Evolutionary conservation across 768 basidiomycete species (phyloP).

Genomic region (Russula lepida): DNA sequence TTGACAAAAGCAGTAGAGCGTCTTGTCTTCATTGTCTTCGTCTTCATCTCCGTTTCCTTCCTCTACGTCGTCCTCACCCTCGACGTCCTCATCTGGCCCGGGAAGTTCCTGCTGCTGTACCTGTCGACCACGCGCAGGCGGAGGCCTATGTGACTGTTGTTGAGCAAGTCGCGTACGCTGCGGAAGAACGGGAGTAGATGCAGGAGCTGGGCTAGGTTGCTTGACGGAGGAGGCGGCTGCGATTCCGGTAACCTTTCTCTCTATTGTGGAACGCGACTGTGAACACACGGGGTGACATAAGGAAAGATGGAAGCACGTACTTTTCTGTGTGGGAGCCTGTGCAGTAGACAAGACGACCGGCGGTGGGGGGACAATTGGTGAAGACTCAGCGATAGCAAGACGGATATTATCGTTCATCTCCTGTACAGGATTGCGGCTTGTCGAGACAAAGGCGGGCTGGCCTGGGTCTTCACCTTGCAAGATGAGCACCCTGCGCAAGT

Average conservation of each 20-base stretch:
- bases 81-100: constrained; percentile 28
- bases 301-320: not conserved
- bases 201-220: constrained; percentile 31
- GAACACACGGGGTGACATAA: not conserved
- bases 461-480: constrained; percentile 38
- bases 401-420: constrained; percentile 27
- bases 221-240: constrained; percentile 27
- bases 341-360: constrained; percentile 6
- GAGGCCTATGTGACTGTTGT: constrained; percentile 22
- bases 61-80: constrained; percentile 31
- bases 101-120: constrained; percentile 4
- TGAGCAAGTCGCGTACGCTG: constrained; percentile 27
- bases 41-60: constrained; percentile 37
- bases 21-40: constrained; percentile 50
- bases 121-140: constrained; percentile 15
- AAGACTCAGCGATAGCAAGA: constrained; percentile 15
- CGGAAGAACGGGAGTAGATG: constrained; percentile 15
- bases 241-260: constrained; percentile 22
- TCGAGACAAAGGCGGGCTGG: constrained; percentile 25
- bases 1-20: constrained; percentile 55
- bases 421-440: constrained; percentile 31
- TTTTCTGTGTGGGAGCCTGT: constrained; percentile 11
- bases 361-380: constrained; percentile 8
- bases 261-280: not conserved
- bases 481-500: constrained; percentile 36